These are phyloP conservation scores for Suillus variegatus DNA, from an alignment of 768 basidiomycete species.

Conservation along the genomic window DNA sequence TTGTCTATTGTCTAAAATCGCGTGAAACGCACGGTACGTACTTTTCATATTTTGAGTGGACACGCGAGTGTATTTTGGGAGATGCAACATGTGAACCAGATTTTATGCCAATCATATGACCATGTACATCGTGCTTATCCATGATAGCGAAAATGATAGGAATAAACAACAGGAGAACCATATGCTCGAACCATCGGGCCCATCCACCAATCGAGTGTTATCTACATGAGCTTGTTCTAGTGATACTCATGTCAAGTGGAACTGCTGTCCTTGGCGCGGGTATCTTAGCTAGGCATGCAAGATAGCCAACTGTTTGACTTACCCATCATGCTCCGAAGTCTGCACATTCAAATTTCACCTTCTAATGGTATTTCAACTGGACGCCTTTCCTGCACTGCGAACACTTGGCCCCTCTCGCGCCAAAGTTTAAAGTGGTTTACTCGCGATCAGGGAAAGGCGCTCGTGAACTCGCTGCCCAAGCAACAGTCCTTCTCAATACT, in stretches of 20 bases:
- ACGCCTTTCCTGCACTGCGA: constrained; percentile 71
- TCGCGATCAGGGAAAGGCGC: constrained; percentile 73
- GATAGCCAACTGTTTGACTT: neutral
- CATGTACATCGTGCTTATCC: constrained; percentile 3
- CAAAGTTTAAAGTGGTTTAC: constrained; percentile 68
- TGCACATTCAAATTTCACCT: constrained; percentile 20
- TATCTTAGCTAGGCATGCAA: constrained; percentile 69
- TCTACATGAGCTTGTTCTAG: neutral
- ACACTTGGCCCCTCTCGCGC: constrained; percentile 46
- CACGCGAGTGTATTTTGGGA: neutral
- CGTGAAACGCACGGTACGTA: neutral
- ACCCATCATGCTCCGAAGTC: constrained; percentile 12
- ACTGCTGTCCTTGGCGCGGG: constrained; percentile 69
- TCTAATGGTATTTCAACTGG: constrained; percentile 43
- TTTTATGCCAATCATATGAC: neutral
- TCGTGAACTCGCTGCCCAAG: constrained; percentile 49
- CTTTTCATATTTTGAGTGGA: neutral
- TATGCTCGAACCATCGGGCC: neutral
- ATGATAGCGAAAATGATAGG: too few relatives aligned
- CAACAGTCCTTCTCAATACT: constrained; percentile 39
- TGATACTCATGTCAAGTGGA: constrained; percentile 42
- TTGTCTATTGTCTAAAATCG: neutral
- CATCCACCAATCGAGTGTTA: neutral
- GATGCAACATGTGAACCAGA: neutral
- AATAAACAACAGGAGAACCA: neutral